phyloP scores from a whole-genome alignment of 768 basidiomycete genomes.

The Clathrus columnatus region DNA sequence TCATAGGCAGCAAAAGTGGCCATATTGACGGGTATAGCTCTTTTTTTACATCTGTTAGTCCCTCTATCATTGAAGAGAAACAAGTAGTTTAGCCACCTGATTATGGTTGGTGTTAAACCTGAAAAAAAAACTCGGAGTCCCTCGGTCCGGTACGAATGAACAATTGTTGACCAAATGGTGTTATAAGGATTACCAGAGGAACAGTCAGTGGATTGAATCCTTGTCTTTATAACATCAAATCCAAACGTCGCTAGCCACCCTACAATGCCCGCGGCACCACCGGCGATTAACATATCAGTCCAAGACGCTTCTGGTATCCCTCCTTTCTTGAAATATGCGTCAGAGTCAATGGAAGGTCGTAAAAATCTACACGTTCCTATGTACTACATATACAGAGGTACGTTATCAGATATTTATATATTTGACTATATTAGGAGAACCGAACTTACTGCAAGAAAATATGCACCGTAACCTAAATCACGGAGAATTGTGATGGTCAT shows the following conservation, averaged over 20 bases:
- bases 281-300: slow-evolving; percentile 59
- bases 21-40: slow-evolving; percentile 83
- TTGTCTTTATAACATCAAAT: slow-evolving; percentile 84
- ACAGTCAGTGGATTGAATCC: slow-evolving; percentile 52
- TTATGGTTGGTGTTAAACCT: slow-evolving; percentile 71
- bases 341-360: slow-evolving; percentile 18
- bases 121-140: slow-evolving; percentile 65
- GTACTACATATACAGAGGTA: slow-evolving; percentile 33
- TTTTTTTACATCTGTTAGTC: slow-evolving; percentile 20
- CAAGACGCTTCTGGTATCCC: slow-evolving; percentile 33
- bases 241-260: slow-evolving; percentile 84
- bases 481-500: slow-evolving; percentile 62
- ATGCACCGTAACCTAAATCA: slow-evolving; percentile 78
- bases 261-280: slow-evolving; percentile 65
- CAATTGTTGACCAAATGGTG: slow-evolving; percentile 48
- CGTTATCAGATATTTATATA: slow-evolving; percentile 8
- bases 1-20: slow-evolving; percentile 74
- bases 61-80: background rate
- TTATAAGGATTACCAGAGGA: slow-evolving; percentile 42
- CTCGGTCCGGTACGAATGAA: slow-evolving; percentile 51
- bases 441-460: slow-evolving; percentile 65
- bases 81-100: slow-evolving; percentile 42
- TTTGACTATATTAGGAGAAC: background rate
- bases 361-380: slow-evolving; percentile 55
- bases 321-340: slow-evolving; percentile 29